Evolutionary conservation across 306 rosid genomes (phyloP).

Genomic region (Leucaena leucocephala): DNA sequence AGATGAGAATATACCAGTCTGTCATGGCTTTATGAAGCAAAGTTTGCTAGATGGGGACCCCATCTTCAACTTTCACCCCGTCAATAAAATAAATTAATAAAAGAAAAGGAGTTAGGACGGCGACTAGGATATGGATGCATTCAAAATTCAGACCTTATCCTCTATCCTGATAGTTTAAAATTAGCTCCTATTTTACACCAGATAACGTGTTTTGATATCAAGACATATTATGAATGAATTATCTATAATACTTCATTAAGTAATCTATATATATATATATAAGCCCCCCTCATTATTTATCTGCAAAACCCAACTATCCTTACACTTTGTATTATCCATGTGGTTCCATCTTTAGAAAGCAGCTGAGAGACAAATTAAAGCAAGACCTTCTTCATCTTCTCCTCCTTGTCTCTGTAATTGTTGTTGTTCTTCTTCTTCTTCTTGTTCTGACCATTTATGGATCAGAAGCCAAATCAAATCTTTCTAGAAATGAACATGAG

Average conservation of each 20-base stretch:
- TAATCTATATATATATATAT: background rate
- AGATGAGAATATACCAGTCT: conserved; percentile 48
- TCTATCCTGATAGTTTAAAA: conserved; percentile 48
- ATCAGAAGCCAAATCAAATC: conserved; percentile 22
- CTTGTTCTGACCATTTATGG: conserved; percentile 22
- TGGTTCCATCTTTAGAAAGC: conserved; percentile 6
- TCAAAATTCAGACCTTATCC: conserved; percentile 74
- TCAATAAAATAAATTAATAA: background rate
- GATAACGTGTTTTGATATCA: background rate
- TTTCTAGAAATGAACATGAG: conserved; percentile 31
- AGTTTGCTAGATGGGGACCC: conserved; percentile 59
- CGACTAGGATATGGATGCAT: conserved; percentile 63
- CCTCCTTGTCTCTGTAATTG: background rate
- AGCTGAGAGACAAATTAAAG: background rate
- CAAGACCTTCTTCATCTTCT: conserved; percentile 17
- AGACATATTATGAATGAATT: too few relatives aligned
- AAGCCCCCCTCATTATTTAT: background rate
- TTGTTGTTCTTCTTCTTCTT: background rate
- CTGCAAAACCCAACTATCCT: conserved; percentile 13
- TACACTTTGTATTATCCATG: background rate
- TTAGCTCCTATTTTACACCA: conserved; percentile 52
- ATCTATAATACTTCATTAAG: background rate
- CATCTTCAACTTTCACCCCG: conserved; percentile 23
- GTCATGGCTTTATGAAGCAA: conserved; percentile 78
- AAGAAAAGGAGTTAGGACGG: conserved; percentile 25